Evolutionary conservation across 108 stramenopile genomes (phyloP).

Genomic region (Asterionellopsis glacialis): DNA sequence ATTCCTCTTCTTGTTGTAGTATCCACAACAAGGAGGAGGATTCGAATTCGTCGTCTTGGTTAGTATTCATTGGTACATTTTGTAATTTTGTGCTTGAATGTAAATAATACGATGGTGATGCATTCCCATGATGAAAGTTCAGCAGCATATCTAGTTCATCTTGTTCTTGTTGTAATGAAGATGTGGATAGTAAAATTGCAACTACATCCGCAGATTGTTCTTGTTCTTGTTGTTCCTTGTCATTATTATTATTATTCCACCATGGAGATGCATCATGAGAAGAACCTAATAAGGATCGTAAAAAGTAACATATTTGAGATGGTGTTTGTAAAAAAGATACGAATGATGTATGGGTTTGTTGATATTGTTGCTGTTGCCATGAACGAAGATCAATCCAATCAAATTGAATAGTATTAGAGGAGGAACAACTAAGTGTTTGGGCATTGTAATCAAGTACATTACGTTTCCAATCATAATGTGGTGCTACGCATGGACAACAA

Average conservation of each 20-base stretch:
- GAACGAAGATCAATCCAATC: slow-evolving; percentile 23
- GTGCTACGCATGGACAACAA: neutral
- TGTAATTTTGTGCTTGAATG: slow-evolving; percentile 21
- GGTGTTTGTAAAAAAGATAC: neutral
- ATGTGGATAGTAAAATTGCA: neutral
- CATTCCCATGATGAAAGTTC: slow-evolving; percentile 45
- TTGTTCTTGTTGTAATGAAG: neutral
- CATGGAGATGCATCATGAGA: slow-evolving; percentile 36
- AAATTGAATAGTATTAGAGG: neutral
- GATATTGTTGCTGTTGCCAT: neutral
- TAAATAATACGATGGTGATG: slow-evolving; percentile 42
- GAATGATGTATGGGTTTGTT: neutral
- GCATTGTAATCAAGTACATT: neutral
- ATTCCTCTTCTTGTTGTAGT: neutral
- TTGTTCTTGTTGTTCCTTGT: neutral
- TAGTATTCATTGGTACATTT: neutral
- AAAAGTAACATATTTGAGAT: slow-evolving; percentile 16
- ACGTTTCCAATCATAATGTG: slow-evolving; percentile 31
- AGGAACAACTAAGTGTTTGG: neutral
- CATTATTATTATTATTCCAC: neutral
- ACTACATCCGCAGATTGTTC: neutral
- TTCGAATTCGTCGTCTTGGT: neutral
- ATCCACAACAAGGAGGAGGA: neutral
- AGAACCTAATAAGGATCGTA: slow-evolving; percentile 22
- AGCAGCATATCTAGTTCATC: slow-evolving; percentile 3